Evolutionary conservation across 2,329 filamentous ascomycete genomes (phyloP), one percentile per base, ranked within the genome.

Genomic region (Pseudogymnoascus sp.): DNA sequence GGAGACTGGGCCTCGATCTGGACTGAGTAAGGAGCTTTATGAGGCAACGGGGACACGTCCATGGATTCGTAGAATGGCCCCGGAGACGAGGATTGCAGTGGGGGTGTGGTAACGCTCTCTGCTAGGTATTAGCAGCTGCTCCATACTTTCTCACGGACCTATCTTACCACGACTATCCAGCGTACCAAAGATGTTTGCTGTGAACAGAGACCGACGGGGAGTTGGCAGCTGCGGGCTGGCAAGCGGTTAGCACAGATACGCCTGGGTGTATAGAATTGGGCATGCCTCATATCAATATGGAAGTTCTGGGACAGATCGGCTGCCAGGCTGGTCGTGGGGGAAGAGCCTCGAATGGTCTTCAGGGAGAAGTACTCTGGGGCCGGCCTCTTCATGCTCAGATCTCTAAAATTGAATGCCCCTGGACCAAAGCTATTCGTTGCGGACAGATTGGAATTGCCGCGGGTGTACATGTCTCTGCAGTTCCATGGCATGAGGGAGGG

Each of bases 251-350:
- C 69, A 68, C 60, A 45, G 68, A 66, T 65, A 67, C 63, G 60
- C 48, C 65, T 36, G 23, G 6, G 11, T 61, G 37, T 19, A 23
- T 69, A 63, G 4, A 34, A 28, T 67, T 67, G 67, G 66, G 79
- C 83, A 70, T 81, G 97, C 93, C 93, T 97, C 73, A 89, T 92
- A 77, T 97, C 93, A 75, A 98, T 90, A 75, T 93, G 90, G 75
- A 98, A 96, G 80, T 98, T 99, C 75, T 96, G 92, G 65, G 93
- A 97, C 71, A 98, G 83, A 78, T 99, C 95, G 67, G 92, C 93
- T 45, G 93, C 93, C 70, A 99, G 80, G 73, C 91, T 96, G 62
- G 92, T 87, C 37, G 92, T 93, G 5, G 95, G 95, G 64, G 95
- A 99, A 19, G 93, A 96, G 60, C 92, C 91, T 69, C 86, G 86